Conservation (phyloP, 2,329 filamentous ascomycete species). For the Botrytis elliptica region DNA sequence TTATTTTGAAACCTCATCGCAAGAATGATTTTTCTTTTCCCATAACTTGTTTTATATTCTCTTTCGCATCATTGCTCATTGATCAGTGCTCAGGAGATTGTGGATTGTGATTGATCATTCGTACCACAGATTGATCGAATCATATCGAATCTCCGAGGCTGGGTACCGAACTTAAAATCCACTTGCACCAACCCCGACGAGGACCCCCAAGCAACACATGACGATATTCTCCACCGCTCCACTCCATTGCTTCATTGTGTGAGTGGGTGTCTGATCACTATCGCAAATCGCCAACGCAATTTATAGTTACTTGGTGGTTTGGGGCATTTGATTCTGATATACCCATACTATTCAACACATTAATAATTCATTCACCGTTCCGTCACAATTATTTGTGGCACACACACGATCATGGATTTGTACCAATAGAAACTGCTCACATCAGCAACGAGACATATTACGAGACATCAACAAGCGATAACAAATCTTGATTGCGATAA, state of each 20-base stretch:
- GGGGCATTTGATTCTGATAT: slow-evolving; percentile 1
- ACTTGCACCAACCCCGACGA: not conserved
- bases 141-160: slow-evolving; percentile 3
- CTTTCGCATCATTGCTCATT: not conserved
- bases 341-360: not conserved
- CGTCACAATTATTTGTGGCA: slow-evolving; percentile 21
- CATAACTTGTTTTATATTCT: not conserved
- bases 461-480: slow-evolving; percentile 3
- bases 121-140: not conserved
- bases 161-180: slow-evolving; percentile 3
- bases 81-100: slow-evolving; percentile 1
- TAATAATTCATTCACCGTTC: not conserved
- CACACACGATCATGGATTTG: slow-evolving; percentile 18
- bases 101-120: not conserved
- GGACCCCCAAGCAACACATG: not conserved
- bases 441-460: slow-evolving; percentile 19
- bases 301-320: not conserved
- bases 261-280: not conserved
- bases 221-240: slow-evolving; percentile 14
- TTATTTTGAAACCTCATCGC: not conserved
- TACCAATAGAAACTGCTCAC: slow-evolving; percentile 19
- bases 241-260: slow-evolving; percentile 5
- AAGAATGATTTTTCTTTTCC: not conserved
- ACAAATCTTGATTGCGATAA: slow-evolving; percentile 12
- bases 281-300: not conserved